Base-by-base conservation (phyloP, 176 grass and related monocot species). In the Aegilops speltoides region DNA sequence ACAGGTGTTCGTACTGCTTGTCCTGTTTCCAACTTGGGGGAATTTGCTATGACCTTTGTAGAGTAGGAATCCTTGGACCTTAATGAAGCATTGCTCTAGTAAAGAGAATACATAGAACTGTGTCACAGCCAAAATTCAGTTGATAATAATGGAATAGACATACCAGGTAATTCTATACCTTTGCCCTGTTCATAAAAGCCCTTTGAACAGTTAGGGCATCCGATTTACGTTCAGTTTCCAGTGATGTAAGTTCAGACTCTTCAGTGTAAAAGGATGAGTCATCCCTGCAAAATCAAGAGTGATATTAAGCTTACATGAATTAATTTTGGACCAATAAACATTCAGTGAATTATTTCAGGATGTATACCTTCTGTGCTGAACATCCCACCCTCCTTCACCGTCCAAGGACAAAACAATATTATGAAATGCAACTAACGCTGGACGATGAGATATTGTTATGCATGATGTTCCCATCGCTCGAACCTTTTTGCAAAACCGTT, bases 381-480 rank as follows among this genome's bases (percentile, higher is more conserved):
- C 94, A 79, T 88, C 83, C 92, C 97, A 99, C 68, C 92, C 90
- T 67, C 97, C 97, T 88, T 99, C 97, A 70, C 97, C 97, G 2
- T 99, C 94, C 90, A 99, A 94, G 45, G 97, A 99, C 68, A 99
- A 86, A 87, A 99, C 94, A 84, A 94, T 99, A 84, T 99, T 92
- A 87, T 99, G 97, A 91, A 99, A 99, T 64, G 97, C 97, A 92
- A 94, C 97, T 84, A 99, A 90, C 57, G 97, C 97, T 73, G 94
- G 97, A 25, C 97, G 92, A 77, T 99, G 97, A 84, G 97, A 99
- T 85, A 99, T 99, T 2, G 97, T 99, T 85, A 99, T 96, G 86
- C 97, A 99, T n/a, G 93, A 96, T 37, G 94, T 99, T 28, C 94
- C 97, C 97, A 96, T 99, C 64, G 92, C 94, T 89, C 84, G 93